A percentile compares a stretch with the other conserved stretches of the same genome.
Evolutionary conservation across 768 basidiomycete genomes (phyloP).

Genomic region (Lentinula aciculospora): DNA sequence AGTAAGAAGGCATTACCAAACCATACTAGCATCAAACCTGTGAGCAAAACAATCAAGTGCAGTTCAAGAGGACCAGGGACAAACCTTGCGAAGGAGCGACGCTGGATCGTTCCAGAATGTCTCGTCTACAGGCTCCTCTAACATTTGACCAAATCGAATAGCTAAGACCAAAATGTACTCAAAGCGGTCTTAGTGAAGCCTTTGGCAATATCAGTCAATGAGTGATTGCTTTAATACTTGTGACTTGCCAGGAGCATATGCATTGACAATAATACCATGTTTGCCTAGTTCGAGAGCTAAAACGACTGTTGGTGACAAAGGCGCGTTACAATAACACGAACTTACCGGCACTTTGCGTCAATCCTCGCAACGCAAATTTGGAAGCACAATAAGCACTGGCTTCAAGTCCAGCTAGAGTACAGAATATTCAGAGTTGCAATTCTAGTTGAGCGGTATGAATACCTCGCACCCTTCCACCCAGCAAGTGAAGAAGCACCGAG

Average conservation of each 20-base stretch:
- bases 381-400: constrained; percentile 23
- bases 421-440: too few species aligned
- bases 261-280: constrained; percentile 3
- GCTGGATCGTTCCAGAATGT: neutral
- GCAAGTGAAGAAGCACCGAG: constrained; percentile 20
- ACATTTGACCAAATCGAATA: neutral
- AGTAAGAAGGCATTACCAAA: neutral
- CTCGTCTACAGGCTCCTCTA: neutral
- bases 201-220: neutral
- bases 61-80: neutral
- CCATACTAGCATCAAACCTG: neutral
- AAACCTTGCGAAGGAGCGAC: neutral
- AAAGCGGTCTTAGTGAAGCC: neutral
- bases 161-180: neutral
- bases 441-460: neutral
- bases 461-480: constrained; percentile 1
- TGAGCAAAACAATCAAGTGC: too few species aligned
- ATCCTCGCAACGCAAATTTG: constrained; percentile 34
- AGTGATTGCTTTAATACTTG: neutral
- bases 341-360: constrained; percentile 34
- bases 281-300: constrained; percentile 1
- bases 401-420: neutral
- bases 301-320: neutral
- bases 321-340: too few species aligned
- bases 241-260: neutral